Evolutionary conservation across 805 yeast genomes (phyloP).

Genomic region (Kurtzmaniella cleridarum): DNA sequence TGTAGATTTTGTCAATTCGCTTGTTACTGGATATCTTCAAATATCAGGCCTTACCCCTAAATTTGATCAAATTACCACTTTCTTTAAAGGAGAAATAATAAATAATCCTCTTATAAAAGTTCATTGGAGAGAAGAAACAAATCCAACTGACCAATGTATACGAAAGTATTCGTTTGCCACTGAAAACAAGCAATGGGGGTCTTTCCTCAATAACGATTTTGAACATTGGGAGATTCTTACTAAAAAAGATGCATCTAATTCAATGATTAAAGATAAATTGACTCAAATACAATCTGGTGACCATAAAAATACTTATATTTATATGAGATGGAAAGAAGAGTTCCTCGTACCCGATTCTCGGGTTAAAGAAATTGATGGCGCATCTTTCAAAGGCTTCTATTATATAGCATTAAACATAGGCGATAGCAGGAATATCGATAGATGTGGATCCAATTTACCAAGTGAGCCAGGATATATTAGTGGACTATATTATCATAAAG

Average conservation of each 20-base stretch:
- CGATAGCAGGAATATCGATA: conserved; percentile 6
- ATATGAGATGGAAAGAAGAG: conserved; percentile 94
- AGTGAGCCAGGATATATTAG: conserved; percentile 56
- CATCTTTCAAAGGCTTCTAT: conserved; percentile 90
- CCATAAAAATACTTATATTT: conserved; percentile 37
- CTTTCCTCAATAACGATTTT: conserved; percentile 34
- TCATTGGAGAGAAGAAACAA: conserved; percentile 14
- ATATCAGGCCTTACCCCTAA: conserved; percentile 61
- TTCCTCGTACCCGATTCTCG: conserved; percentile 77
- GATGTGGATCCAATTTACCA: neutral
- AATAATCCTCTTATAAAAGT: conserved; percentile 38
- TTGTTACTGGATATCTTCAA: conserved; percentile 54
- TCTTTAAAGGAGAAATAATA: conserved; percentile 66
- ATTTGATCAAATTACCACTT: conserved; percentile 62
- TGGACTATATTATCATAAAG: conserved; percentile 78
- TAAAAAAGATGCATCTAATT: conserved; percentile 45
- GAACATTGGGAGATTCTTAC: conserved; percentile 50
- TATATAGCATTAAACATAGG: conserved; percentile 78
- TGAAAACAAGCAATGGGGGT: conserved; percentile 53
- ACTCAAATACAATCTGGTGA: conserved; percentile 24
- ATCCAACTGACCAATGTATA: conserved; percentile 8
- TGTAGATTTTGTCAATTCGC: conserved; percentile 54
- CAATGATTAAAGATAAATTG: conserved; percentile 21
- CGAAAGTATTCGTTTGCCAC: conserved; percentile 50
- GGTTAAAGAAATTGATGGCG: conserved; percentile 57